A percentile compares a stretch with the other conserved stretches of the same genome.
phyloP scores from a whole-genome alignment of 371 early-diverging fungal genomes.

The Nematocida sp. region DNA sequence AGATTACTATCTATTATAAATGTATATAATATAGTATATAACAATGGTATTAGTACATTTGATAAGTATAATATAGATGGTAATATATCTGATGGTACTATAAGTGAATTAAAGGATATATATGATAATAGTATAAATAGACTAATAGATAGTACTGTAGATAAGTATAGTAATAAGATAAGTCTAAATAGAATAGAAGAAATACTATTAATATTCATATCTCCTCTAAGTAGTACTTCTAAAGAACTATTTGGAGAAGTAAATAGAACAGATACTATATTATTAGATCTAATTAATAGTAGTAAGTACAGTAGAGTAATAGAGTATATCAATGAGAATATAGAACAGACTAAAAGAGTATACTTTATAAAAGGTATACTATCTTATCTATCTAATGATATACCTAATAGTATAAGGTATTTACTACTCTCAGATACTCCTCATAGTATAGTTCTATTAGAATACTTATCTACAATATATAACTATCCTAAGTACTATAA shows the following conservation, averaged over 20 bases:
- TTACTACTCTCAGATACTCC: slow-evolving; percentile 20
- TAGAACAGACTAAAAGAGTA: neutral
- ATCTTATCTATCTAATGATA: slow-evolving; percentile 1
- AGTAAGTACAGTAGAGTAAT: slow-evolving; percentile 9
- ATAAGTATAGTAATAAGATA: no score
- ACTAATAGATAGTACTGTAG: no score
- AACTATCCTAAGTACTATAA: slow-evolving; percentile 8
- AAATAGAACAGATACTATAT: neutral
- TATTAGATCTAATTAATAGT: neutral
- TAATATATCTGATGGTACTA: no score
- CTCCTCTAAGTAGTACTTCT: neutral
- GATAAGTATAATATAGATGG: no score
- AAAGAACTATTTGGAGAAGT: neutral
- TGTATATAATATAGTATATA: no score
- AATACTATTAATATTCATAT: slow-evolving; percentile 14
- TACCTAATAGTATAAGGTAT: slow-evolving; percentile 9
- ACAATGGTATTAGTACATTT: no score
- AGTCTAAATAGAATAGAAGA: no score
- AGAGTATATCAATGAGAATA: neutral
- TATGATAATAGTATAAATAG: no score
- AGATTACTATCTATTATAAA: no score
- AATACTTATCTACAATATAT: no score
- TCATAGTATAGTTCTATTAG: no score
- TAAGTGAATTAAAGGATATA: no score
- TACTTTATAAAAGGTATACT: neutral